Base-by-base conservation (phyloP, 208 protist genomes). In the Wallacemonas sp. region DNA sequence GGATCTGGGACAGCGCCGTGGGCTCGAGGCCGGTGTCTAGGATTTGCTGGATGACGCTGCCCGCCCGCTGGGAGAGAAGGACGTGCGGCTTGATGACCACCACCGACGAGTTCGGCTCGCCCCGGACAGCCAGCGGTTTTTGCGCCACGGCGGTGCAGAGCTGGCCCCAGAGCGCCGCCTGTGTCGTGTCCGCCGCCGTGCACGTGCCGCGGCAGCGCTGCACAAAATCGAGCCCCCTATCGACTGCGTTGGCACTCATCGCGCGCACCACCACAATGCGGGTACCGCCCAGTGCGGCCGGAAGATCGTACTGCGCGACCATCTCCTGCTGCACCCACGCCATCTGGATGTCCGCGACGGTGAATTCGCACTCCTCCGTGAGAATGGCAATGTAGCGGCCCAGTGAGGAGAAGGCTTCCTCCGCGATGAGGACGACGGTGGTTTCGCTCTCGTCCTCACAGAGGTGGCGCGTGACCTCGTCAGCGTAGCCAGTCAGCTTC, bases 71-170 rank as follows among this genome's bases (percentile, higher is more conserved):
- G 55, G 57, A 38, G 42, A 71, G 45, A 31, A 87, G 52, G n/a
- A 87, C 57, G 57, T 91, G 83, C 5, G 87, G 87, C 74, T 96
- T 96, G 23, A 96, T 46, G 42, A 96, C 57, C 2, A 96, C 84
- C 1, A 96, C 82, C 16, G 86, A 81, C 52, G 66, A 87, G 64
- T 87, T 87, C 48, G 49, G 20, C 48, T 92, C 87, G 32, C 77
- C 82, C 36, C 81, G 84, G 38, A 94, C 65, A 7, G 80, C 87
- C n/a, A 96, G 69, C 2, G 86, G 91, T 26, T 91, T 79, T 29
- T 20, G 26, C 2, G 57, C 66, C 11, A 74, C 75, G 2, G 75
- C 18, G 12, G 66, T 23, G 39, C 57, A 28, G 7, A 93, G 62
- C 11, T 79, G 39, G 1, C 25, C 55, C 88, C 91, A 96, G 59